Base-by-base conservation (phyloP, 345 rosid genomes). In the Brassica nigra region DNA sequence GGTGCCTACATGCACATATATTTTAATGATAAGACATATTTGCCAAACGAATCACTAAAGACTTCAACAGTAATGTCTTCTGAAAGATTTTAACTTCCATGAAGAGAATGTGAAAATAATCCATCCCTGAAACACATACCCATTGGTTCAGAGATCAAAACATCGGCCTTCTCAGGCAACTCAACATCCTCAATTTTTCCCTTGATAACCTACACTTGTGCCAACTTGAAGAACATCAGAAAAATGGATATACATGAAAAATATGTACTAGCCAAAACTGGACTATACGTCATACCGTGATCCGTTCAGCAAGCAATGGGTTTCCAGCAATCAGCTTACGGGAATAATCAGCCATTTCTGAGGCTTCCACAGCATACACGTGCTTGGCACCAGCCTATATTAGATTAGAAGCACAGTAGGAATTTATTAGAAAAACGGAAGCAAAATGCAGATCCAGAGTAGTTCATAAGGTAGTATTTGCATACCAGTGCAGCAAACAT, bases 331-430 rank as follows among this genome's bases (percentile, higher is more conserved):
- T 90, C 66, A 94, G 91, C 81, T 88, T 94, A 76, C 90, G 86
- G 29, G 98, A 97, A 85, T 94, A 94, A 69, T 92, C 97, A 52
- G 97, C 92, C 97, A 94, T 94, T 76, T 94, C 97, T 76, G 97
- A 94, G 57, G 98, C 97, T 88, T 94, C 99, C 64, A 94, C 91
- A 62, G 99, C 99, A 86, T 92, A 94, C 59, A 92, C 97, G 87
- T 92, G 99, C 85, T 89, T 94, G 78, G 97, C 99, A 84, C 97
- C 97, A 79, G 97, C 99, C 97, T 95, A 86, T 58, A 37, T 34
- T 62, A 39, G 14, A 68, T 7, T 3, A 18, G 36, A 30, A 29
- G 6, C 2, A 9, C 67, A 61, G 71, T 27, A 58, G 28, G 8
- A 4, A 57, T 7, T 7, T 57, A 18, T 57, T 7, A 57, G 10